These are phyloP conservation scores for Infundibulicybe gibba DNA, from an alignment of 768 basidiomycete genomes.

Conservation along the genomic window DNA sequence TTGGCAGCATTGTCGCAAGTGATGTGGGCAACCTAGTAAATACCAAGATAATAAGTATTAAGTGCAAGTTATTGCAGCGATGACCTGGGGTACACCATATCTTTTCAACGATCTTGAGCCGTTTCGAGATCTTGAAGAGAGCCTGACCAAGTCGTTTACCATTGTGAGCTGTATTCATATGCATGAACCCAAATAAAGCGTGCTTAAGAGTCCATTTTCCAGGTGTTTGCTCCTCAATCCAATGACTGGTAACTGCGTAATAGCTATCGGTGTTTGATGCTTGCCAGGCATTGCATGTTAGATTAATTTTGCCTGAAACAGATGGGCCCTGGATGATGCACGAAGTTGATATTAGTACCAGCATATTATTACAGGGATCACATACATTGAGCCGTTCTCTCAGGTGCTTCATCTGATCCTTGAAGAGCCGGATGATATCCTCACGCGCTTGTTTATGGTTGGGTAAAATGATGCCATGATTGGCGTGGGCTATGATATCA, in stretches of 20 bases:
- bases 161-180: constrained; percentile 32
- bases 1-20: constrained; percentile 35
- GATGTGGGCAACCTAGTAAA: constrained; percentile 24
- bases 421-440: constrained; percentile 19
- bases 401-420: no score
- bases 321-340: no score
- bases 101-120: constrained; percentile 22
- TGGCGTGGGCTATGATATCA: constrained; percentile 23
- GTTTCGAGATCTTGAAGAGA: constrained; percentile 26
- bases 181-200: constrained; percentile 29
- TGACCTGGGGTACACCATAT: no score
- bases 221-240: neutral
- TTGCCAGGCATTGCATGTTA: constrained; percentile 37
- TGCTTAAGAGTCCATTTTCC: constrained; percentile 22
- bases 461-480: constrained; percentile 20
- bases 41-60: neutral
- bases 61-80: no score
- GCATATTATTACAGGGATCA: no score
- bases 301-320: constrained; percentile 10
- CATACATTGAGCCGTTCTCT: no score
- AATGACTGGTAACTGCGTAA: constrained; percentile 32
- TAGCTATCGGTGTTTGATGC: constrained; percentile 30
- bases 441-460: constrained; percentile 9
- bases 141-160: constrained; percentile 30
- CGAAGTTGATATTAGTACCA: no score